These are phyloP conservation scores for Colletotrichum lupini DNA, from an alignment of 2,329 filamentous ascomycete species.

Conservation along the genomic window DNA sequence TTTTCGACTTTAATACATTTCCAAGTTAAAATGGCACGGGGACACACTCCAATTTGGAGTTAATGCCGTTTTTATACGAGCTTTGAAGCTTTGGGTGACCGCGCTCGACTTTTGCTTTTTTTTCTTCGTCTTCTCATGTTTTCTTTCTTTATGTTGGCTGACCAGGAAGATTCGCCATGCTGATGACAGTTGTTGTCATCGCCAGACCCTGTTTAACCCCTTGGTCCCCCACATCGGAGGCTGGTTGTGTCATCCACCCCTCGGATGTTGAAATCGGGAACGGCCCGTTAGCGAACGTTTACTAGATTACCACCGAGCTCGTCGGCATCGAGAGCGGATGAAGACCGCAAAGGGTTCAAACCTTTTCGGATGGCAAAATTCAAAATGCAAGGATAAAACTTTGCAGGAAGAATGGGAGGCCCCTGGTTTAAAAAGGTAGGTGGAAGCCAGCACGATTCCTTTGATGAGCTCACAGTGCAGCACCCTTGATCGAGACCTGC, in stretches of 20 bases:
- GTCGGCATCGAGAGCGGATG: background rate
- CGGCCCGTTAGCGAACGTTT: constrained; percentile 4
- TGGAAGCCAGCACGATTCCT: background rate
- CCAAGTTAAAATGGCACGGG: background rate
- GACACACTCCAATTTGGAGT: no score
- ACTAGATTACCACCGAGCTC: background rate
- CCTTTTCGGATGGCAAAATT: background rate
- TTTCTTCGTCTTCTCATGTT: background rate
- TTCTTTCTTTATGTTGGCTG: background rate
- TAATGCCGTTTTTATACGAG: no score
- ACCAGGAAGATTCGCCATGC: constrained; percentile 20
- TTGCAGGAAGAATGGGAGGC: background rate
- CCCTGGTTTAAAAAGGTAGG: background rate
- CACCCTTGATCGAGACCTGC: background rate
- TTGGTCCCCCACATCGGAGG: background rate
- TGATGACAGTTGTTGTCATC: constrained; percentile 22
- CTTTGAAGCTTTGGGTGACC: no score
- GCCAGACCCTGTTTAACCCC: constrained; percentile 12
- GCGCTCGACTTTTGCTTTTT: no score
- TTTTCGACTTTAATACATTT: background rate
- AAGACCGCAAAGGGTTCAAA: background rate
- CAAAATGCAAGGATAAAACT: no score
- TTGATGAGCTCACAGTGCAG: background rate
- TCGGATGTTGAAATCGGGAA: constrained; percentile 22
- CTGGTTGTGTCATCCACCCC: constrained; percentile 23